phyloP scores from a whole-genome alignment of 148 eudicot genomes.

The Vaccinium vitisidaea region DNA sequence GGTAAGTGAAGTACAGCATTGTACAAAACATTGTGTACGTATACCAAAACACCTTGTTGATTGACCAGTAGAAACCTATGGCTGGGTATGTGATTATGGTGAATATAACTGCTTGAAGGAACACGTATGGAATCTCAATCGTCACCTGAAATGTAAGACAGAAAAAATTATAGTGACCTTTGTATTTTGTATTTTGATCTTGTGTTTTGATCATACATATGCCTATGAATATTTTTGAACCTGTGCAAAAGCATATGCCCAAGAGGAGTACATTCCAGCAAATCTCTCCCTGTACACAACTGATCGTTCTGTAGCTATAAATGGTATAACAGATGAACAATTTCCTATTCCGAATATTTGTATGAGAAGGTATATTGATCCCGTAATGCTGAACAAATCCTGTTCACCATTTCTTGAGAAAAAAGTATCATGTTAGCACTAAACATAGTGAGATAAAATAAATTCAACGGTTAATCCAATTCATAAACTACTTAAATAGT shows the following conservation, averaged over 20 bases:
- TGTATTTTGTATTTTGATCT: no score
- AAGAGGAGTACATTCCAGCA: slow-evolving; percentile 38
- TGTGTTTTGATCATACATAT: neutral
- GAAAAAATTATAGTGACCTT: neutral
- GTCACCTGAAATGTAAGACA: slow-evolving; percentile 21
- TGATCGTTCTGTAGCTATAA: slow-evolving; percentile 35
- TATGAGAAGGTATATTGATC: slow-evolving; percentile 32
- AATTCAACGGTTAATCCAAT: neutral
- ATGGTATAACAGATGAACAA: slow-evolving; percentile 34
- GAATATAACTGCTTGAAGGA: slow-evolving; percentile 27
- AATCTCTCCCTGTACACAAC: slow-evolving; percentile 43
- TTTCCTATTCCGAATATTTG: slow-evolving; percentile 34
- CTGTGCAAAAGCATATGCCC: slow-evolving; percentile 52
- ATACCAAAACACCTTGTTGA: slow-evolving; percentile 26
- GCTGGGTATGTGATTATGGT: slow-evolving; percentile 30
- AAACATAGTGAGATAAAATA: neutral
- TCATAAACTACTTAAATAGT: neutral
- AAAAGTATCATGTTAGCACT: neutral
- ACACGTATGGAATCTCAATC: slow-evolving; percentile 36
- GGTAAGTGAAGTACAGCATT: slow-evolving; percentile 20
- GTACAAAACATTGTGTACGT: slow-evolving; percentile 21
- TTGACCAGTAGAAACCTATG: slow-evolving; percentile 35
- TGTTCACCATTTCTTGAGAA: slow-evolving; percentile 24
- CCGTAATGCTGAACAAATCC: slow-evolving; percentile 32
- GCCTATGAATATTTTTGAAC: slow-evolving; percentile 14